phyloP scores from a whole-genome alignment of 1,284 basidiomycete genomes.

The Vanrija sp. region DNA sequence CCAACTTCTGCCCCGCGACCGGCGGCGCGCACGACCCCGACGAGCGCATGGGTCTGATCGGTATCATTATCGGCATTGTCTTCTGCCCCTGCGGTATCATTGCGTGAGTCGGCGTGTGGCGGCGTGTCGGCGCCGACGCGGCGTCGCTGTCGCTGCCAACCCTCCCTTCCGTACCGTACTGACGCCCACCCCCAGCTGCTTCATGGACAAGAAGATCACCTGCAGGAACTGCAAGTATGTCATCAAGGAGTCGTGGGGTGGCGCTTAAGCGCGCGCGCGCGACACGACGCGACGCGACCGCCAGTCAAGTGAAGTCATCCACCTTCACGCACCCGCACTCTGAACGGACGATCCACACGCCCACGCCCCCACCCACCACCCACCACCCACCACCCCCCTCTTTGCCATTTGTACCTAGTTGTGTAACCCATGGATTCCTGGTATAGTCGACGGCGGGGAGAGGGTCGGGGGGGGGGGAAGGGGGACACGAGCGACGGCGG shows the following conservation, averaged over 20 bases:
- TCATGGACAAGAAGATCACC: conserved; percentile 2
- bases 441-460: too few relatives aligned
- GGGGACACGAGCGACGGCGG: too few relatives aligned
- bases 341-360: neutral
- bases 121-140: neutral
- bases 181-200: neutral
- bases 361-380: neutral
- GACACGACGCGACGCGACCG: too few relatives aligned
- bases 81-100: conserved; percentile 3
- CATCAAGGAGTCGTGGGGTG: conserved; percentile 3
- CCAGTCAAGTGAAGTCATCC: neutral
- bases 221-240: conserved; percentile 1
- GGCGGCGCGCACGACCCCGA: conserved; percentile 3
- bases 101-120: conserved; percentile 1
- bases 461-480: too few relatives aligned
- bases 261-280: neutral
- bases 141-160: too few relatives aligned
- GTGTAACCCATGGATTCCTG: too few relatives aligned
- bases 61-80: conserved; percentile 3
- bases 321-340: neutral
- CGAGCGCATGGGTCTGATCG: neutral
- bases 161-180: neutral
- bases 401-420: too few relatives aligned
- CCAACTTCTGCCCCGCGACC: conserved; percentile 1
- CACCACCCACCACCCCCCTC: too few relatives aligned